phyloP scores from a whole-genome alignment of 805 yeast species.

The Candida broadrunensis region DNA sequence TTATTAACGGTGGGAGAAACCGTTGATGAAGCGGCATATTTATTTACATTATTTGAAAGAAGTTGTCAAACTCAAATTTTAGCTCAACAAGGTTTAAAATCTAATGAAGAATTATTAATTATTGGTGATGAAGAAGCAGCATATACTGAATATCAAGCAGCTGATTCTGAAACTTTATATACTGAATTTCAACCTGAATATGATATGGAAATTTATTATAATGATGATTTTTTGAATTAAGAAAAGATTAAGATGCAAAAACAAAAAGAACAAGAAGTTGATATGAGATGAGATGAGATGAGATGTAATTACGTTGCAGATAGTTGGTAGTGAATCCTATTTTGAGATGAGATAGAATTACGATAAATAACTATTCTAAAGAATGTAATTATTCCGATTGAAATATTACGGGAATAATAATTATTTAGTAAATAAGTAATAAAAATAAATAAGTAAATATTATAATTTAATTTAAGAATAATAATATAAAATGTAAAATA shows the following conservation, averaged over 20 bases:
- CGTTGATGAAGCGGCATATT: constrained; percentile 36
- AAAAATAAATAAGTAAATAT: too few species aligned
- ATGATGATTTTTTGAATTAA: constrained; percentile 6
- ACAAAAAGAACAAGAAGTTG: too few species aligned
- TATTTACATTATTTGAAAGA: constrained; percentile 29
- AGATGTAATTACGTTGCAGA: too few species aligned
- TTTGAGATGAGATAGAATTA: too few species aligned
- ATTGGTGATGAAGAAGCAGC: constrained; percentile 64
- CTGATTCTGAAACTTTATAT: constrained; percentile 67
- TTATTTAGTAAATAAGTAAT: too few species aligned
- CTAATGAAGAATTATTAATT: constrained; percentile 37
- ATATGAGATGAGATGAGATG: too few species aligned
- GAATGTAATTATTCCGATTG: too few species aligned
- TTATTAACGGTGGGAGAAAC: constrained; percentile 32
- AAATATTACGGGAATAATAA: too few species aligned
- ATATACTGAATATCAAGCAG: constrained; percentile 56
- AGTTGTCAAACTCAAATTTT: constrained; percentile 27
- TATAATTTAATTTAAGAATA: too few species aligned
- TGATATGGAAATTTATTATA: constrained; percentile 26
- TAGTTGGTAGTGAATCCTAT: too few species aligned
- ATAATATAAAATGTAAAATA: too few species aligned
- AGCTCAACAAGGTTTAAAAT: constrained; percentile 41
- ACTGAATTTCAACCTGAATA: constrained; percentile 72
- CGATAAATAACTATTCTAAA: too few species aligned
- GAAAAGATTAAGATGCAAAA: neutral